These are phyloP conservation scores for Ascochyta koolunga DNA, from an alignment of 2,329 filamentous ascomycete species.

Conservation along the genomic window DNA sequence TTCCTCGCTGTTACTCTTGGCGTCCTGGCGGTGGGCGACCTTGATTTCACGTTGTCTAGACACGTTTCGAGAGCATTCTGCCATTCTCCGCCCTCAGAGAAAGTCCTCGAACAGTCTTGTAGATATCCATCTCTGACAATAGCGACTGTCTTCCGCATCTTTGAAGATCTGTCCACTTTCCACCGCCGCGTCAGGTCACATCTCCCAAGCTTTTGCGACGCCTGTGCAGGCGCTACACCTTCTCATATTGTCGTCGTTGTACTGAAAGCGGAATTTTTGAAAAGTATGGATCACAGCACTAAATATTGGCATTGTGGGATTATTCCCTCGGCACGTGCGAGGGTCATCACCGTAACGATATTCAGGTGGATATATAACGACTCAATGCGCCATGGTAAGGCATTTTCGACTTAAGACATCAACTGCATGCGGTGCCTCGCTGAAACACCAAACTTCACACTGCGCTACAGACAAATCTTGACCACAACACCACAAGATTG, in stretches of 20 bases:
- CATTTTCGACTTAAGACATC: no score
- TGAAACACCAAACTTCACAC: constrained; percentile 7
- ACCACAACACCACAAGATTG: background rate
- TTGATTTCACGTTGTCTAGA: no score
- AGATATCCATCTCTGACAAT: background rate
- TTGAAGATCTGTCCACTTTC: background rate
- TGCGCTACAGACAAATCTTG: background rate
- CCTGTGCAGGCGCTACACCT: constrained; percentile 1
- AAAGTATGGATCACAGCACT: constrained; percentile 13
- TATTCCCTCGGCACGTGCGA: no score
- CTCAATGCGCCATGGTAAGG: no score
- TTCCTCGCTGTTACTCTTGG: no score
- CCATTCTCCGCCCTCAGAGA: background rate
- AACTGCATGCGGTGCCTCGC: no score
- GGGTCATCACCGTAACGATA: no score
- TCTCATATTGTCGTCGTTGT: constrained; percentile 1
- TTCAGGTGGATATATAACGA: no score
- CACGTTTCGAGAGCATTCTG: background rate
- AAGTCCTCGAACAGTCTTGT: background rate
- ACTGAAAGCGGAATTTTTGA: constrained; percentile 6
- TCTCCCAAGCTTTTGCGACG: constrained; percentile 2
- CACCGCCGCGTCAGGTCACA: no score
- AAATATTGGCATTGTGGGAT: constrained; percentile 11
- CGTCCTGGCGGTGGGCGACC: background rate
- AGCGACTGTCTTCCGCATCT: constrained; percentile 2